Evolutionary conservation across 257 asterid species (phyloP), one percentile per base, ranked within the genome.

Genomic region (Verbascum thapsus): DNA sequence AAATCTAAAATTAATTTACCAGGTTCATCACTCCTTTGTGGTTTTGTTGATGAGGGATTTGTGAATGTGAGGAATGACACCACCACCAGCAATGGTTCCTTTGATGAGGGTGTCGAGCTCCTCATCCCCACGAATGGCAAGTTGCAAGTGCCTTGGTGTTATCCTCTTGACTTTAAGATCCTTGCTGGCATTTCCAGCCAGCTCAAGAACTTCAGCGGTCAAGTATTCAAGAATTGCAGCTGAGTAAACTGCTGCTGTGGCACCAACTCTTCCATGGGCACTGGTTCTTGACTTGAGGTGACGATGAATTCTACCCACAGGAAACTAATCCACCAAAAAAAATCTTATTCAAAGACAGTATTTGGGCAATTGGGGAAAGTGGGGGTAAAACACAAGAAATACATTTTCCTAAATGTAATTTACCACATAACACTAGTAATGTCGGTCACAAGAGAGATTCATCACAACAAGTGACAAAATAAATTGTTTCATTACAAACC

Each of bases 51-150:
- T 87, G 79, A 87, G 92, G 35, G 95, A 87, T 30, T 87, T 87
- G 83, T 87, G 95, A 61, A 87, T 87, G 75, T 87, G 95, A 9
- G 95, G 95, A 58, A 87, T 87, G 53, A 87, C 95, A 60, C 95
- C 95, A 44, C 95, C 95, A 12, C 95, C 95, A 10, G 95, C 95
- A 59, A 86, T 86, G 69, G 95, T 86, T 41, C 91, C 91, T 69
- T 86, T 86, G 75, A 86, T 86, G 52, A 87, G 89, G 0, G 95
- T 87, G 61, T 87, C 95, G 7, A 87, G 92, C 77, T 87, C 95
- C 65, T 87, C 92, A 9, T 87, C 95, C 5, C 95, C 95, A 5
- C 95, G 88, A 38, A 84, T 84, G 23, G 95, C 95, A 11, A 87
- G 70, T 80, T 87, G 95, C 80, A 87, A 61, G 63, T 87, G 95